Evolutionary conservation across 192 early-diverging fungal species (phyloP).

Genomic region (Gryganskiella cystojenkinii): DNA sequence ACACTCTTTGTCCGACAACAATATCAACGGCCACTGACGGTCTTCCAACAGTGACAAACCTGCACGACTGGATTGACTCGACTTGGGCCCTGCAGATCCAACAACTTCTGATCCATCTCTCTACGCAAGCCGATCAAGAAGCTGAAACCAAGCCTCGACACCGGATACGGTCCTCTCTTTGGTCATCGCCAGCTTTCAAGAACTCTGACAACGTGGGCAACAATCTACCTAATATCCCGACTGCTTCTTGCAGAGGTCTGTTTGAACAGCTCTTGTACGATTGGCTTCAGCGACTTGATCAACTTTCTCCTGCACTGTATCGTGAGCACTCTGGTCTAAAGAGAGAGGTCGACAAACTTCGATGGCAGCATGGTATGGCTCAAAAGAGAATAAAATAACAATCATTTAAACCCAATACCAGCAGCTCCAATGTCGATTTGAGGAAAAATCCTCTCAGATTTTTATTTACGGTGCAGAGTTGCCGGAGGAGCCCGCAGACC

Average conservation of each 20-base stretch:
- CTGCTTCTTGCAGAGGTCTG: not conserved
- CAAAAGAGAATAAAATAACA: not conserved
- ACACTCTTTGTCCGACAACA: constrained; percentile 18
- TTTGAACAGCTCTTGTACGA: constrained; percentile 26
- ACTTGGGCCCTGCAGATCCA: constrained; percentile 27
- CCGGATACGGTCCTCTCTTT: not conserved
- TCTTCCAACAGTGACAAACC: not conserved
- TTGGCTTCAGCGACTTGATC: constrained; percentile 28
- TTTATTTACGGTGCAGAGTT: constrained; percentile 22
- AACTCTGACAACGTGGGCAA: not conserved
- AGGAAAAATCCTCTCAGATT: not conserved
- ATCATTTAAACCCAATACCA: not conserved
- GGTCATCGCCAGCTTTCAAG: not conserved
- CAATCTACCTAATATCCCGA: not conserved
- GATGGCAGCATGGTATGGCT: constrained; percentile 21
- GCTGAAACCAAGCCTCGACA: constrained; percentile 1
- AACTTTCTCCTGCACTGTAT: constrained; percentile 8
- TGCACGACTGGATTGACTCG: constrained; percentile 3
- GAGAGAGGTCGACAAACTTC: constrained; percentile 45
- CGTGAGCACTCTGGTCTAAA: constrained; percentile 21
- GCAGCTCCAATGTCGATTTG: not conserved
- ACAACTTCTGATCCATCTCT: constrained; percentile 9
- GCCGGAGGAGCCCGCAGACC: not conserved
- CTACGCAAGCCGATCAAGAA: constrained; percentile 29
- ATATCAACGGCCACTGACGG: too few relatives aligned